Conservation (phyloP, 2,329 filamentous ascomycete genomes). For the Metarhizium humberi region DNA sequence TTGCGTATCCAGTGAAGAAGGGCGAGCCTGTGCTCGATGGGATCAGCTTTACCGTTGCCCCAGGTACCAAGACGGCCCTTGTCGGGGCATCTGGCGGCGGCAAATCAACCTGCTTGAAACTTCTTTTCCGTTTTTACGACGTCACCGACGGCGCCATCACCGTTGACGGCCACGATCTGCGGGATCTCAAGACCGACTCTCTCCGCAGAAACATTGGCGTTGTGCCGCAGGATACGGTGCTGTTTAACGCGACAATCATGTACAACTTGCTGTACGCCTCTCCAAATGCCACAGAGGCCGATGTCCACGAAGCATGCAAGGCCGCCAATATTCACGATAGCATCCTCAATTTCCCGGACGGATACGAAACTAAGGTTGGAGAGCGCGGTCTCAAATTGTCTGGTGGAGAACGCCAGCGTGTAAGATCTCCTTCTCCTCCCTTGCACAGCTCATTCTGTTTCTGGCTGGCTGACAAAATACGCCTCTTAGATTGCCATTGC, state of each 20-base stretch:
- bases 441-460: neutral
- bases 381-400: conserved; percentile 39
- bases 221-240: conserved; percentile 53
- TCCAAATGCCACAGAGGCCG: conserved; percentile 49
- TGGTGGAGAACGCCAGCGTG: conserved; percentile 39
- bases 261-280: conserved; percentile 57
- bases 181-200: conserved; percentile 46
- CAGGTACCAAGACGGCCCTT: conserved; percentile 48
- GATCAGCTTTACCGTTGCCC: conserved; percentile 36
- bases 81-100: conserved; percentile 55
- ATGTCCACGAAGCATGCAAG: conserved; percentile 51
- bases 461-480: conserved; percentile 55
- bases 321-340: conserved; percentile 57
- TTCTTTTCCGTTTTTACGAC: conserved; percentile 53
- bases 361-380: conserved; percentile 37
- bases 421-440: conserved; percentile 11
- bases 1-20: conserved; percentile 45
- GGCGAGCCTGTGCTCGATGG: conserved; percentile 32
- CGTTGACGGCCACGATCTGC: conserved; percentile 51
- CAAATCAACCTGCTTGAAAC: conserved; percentile 53
- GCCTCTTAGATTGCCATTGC: conserved; percentile 35
- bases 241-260: conserved; percentile 57
- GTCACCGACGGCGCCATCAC: conserved; percentile 41
- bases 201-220: conserved; percentile 51
- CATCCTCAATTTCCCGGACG: conserved; percentile 47